Evolutionary conservation across 2,329 filamentous ascomycete genomes (phyloP).

Genomic region (Pseudogymnoascus sp.): DNA sequence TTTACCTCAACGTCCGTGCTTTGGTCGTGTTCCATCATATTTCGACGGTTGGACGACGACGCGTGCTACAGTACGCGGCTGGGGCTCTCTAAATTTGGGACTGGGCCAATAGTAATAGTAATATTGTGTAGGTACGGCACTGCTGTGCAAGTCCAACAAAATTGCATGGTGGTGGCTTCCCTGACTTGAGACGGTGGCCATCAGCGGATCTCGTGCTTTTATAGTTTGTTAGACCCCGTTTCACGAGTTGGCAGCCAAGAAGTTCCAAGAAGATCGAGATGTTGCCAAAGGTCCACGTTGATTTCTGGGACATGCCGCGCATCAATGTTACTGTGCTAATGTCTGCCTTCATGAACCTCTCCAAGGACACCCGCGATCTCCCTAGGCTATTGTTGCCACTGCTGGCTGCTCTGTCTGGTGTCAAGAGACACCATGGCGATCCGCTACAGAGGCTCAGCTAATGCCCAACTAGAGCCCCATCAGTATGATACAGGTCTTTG

Average conservation of each 20-base stretch:
- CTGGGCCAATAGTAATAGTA: not conserved
- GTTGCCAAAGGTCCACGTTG: not conserved
- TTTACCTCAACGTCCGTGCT: not conserved
- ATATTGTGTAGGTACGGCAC: not conserved
- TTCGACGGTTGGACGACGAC: not conserved
- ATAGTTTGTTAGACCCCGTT: not conserved
- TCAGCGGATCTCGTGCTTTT: not conserved
- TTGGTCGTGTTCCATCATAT: slow-evolving; percentile 4
- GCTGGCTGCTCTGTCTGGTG: not conserved
- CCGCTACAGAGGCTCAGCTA: not conserved
- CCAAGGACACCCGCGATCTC: not conserved
- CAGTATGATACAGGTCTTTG: not conserved
- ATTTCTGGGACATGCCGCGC: not conserved
- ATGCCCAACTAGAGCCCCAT: not conserved
- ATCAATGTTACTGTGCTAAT: not conserved
- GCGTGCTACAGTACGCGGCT: not conserved
- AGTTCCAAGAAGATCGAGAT: slow-evolving; percentile 2
- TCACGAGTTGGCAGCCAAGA: slow-evolving; percentile 4
- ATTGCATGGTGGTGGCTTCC: not conserved
- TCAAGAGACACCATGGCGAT: not conserved
- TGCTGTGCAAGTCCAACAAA: not conserved
- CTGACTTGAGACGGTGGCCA: not conserved
- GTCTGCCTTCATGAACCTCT: not conserved
- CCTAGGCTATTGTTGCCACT: not conserved
- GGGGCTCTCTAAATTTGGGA: not conserved